A percentile compares a stretch with the other conserved stretches of the same genome.
phyloP scores from a whole-genome alignment of 176 grass and related monocot species.

The Metroxylon sagu region DNA sequence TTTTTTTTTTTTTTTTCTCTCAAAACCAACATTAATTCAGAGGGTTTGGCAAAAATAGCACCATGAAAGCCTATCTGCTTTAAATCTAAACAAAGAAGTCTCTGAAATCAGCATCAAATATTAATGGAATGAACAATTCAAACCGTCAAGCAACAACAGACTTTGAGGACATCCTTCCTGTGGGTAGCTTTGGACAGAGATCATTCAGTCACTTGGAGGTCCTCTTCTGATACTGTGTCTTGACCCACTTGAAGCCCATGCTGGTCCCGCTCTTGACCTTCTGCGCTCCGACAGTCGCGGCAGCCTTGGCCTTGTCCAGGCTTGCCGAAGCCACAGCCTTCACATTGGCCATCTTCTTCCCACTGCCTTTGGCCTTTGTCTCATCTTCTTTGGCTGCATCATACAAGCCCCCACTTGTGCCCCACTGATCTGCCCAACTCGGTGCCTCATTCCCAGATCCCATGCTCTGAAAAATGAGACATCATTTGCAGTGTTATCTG shows the following conservation, averaged over 20 bases:
- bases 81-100: too few species aligned
- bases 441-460: conserved; percentile 24
- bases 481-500: too few species aligned
- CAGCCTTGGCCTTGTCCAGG: conserved; percentile 51
- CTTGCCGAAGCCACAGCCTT: conserved; percentile 41
- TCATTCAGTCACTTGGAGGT: conserved; percentile 5
- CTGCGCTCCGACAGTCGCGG: conserved; percentile 36
- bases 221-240: conserved; percentile 51
- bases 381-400: not conserved
- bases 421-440: conserved; percentile 49
- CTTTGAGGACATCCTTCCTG: too few species aligned
- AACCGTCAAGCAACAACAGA: too few species aligned
- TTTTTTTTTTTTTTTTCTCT: too few species aligned
- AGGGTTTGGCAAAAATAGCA: too few species aligned
- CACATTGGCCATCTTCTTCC: conserved; percentile 32
- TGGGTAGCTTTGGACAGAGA: too few species aligned
- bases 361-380: conserved; percentile 6
- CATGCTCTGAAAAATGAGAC: conserved; percentile 9
- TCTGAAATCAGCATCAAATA: too few species aligned
- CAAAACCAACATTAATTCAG: too few species aligned
- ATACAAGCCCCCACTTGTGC: conserved; percentile 25
- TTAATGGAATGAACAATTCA: too few species aligned
- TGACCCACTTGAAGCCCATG: conserved; percentile 61
- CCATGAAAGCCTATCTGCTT: too few species aligned
- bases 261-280: conserved; percentile 51